Evolutionary conservation across 2,329 filamentous ascomycete genomes (phyloP), one percentile per base, ranked within the genome.

Genomic region (Pseudogymnoascus sp.): DNA sequence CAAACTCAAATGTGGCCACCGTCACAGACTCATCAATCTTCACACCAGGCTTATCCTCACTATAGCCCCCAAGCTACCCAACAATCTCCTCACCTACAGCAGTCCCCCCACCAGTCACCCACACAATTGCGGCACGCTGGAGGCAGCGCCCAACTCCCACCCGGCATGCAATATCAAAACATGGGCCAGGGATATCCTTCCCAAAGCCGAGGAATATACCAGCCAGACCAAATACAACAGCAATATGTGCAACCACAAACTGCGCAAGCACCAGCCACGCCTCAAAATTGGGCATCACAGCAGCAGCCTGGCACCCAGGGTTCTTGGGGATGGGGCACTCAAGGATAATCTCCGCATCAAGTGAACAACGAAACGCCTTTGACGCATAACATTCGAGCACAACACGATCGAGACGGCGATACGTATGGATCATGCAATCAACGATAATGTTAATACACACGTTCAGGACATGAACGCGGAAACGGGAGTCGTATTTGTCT

Each of bases 201-300:
- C n/a, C 78, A 81, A 25, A 78, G 80, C 6, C 83, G 85, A 69
- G 80, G 79, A 61, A 83, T 88, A 70, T 87, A 86, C 68, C 77
- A 83, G 16, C 76, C 84, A 28, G 86, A 89, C 56, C 84, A 87
- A 74, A 86, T 84, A 1, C 82, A 84, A 3, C 79, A 86, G 61
- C 83, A 87, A 71, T 89, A 88, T 77, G 83, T 91, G 84, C 85
- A 88, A 70, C 80, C 86, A 75, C 75, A 81, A 69, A 75, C 85
- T 12, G 69, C 70, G 31, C 71, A 68, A 14, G 66, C 71, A 63
- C 72, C 73, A 62, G 64, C 70, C 61, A 69, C 69, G 5, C 61
- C 63, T 59, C 71, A 72, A 59, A 70, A 67, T n/a, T 75, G 73
- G 73, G 67, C 72, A 46, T 67, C 68, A 31, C 72, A 73, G 59